A percentile compares a stretch with the other conserved stretches of the same genome.
Conservation (phyloP, 306 rosid genomes). For the Inga laurina region DNA sequence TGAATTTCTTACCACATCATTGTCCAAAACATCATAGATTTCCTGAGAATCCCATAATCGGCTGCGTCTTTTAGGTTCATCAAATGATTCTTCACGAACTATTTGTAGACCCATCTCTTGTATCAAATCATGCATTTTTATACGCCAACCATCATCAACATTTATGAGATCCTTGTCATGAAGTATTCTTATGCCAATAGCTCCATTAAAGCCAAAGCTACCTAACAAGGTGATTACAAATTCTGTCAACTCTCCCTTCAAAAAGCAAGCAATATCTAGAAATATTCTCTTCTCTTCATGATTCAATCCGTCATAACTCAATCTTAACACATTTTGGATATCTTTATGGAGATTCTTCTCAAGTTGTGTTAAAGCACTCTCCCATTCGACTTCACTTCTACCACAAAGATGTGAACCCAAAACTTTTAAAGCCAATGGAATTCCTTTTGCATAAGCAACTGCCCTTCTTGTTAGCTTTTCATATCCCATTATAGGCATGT, state of each 20-base stretch:
- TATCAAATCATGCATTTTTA: slow-evolving; percentile 32
- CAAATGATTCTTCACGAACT: not conserved
- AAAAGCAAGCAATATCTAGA: slow-evolving; percentile 6
- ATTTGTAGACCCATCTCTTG: slow-evolving; percentile 9
- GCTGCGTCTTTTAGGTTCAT: slow-evolving; percentile 9
- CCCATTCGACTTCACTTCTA: not conserved
- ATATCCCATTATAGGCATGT: not conserved
- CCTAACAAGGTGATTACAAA: not conserved
- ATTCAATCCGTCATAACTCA: not conserved
- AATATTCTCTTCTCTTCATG: not conserved
- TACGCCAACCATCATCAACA: not conserved
- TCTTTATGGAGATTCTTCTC: not conserved
- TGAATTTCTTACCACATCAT: not conserved
- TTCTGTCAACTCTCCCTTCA: not conserved
- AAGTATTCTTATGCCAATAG: not conserved
- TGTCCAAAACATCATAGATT: not conserved
- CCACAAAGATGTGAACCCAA: not conserved
- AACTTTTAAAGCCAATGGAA: slow-evolving; percentile 19
- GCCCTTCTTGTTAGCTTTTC: not conserved
- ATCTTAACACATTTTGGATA: not conserved
- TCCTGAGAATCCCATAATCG: not conserved
- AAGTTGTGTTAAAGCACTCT: not conserved
- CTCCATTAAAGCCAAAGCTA: not conserved
- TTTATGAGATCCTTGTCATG: slow-evolving; percentile 11
- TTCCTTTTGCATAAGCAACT: not conserved